These are phyloP conservation scores for Metschnikowia aberdeeniae DNA, from an alignment of 805 yeast genomes.

Conservation along the genomic window DNA sequence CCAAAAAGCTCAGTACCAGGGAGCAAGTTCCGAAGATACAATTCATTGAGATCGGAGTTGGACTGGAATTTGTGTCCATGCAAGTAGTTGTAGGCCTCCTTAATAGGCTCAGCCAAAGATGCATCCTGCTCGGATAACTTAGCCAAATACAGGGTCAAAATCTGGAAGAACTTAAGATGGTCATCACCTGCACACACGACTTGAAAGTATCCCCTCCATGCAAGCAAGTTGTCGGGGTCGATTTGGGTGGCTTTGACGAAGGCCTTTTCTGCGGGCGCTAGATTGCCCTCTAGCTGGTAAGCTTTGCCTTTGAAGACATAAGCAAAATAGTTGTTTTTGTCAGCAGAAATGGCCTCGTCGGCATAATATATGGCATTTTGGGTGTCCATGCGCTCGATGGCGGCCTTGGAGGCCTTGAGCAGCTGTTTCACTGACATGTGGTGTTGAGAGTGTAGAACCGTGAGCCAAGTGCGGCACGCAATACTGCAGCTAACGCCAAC, in stretches of 20 bases:
- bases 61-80: constrained; percentile 29
- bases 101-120: constrained; percentile 45
- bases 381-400: constrained; percentile 54
- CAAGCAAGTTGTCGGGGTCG: constrained; percentile 51
- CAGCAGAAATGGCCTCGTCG: constrained; percentile 52
- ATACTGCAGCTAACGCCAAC: neutral
- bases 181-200: constrained; percentile 37
- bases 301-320: constrained; percentile 71
- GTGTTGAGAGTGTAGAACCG: neutral
- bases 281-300: constrained; percentile 41
- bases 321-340: constrained; percentile 60
- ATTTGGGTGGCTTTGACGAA: constrained; percentile 49
- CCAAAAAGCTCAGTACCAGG: constrained; percentile 59
- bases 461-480: neutral
- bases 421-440: constrained; percentile 23
- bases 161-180: constrained; percentile 42
- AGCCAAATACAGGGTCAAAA: constrained; percentile 43
- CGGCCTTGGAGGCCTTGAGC: constrained; percentile 40
- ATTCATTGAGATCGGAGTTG: constrained; percentile 36
- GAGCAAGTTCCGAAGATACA: constrained; percentile 45
- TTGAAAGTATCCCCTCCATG: constrained; percentile 79
- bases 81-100: constrained; percentile 45
- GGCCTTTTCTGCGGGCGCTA: constrained; percentile 35
- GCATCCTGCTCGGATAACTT: constrained; percentile 40
- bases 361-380: constrained; percentile 58